Percentiles rank a stretch among this genome's conserved stretches.
These are phyloP conservation scores for Kodamaea sagamina DNA, from an alignment of 805 yeast species.

Conservation along the genomic window DNA sequence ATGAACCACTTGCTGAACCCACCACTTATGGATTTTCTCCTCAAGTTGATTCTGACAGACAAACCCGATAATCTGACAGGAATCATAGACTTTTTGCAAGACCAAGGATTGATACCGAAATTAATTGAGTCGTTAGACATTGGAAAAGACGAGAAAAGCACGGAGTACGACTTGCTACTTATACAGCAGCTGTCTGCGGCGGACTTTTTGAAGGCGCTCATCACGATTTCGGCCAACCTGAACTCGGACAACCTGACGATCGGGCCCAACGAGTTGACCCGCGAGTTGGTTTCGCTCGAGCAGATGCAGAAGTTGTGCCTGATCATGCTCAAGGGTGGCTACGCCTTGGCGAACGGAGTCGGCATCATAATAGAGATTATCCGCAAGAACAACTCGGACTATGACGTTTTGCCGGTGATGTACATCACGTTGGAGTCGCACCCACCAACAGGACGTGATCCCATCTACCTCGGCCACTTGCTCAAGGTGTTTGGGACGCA, in stretches of 20 bases:
- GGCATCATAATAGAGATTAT: slow-evolving; percentile 49
- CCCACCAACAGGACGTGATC: slow-evolving; percentile 51
- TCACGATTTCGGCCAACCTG: slow-evolving; percentile 48
- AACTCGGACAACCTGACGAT: slow-evolving; percentile 48
- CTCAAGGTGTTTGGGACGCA: slow-evolving; percentile 41
- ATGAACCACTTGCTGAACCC: slow-evolving; percentile 47
- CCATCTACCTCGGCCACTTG: slow-evolving; percentile 47
- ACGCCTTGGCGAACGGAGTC: slow-evolving; percentile 50
- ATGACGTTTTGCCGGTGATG: slow-evolving; percentile 46
- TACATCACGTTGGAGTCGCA: slow-evolving; percentile 47
- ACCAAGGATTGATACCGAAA: slow-evolving; percentile 38
- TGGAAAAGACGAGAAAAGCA: slow-evolving; percentile 12
- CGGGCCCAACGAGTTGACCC: slow-evolving; percentile 48
- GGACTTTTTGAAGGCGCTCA: slow-evolving; percentile 46
- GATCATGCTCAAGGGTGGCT: slow-evolving; percentile 48
- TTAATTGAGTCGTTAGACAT: slow-evolving; percentile 38
- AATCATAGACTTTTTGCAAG: slow-evolving; percentile 45
- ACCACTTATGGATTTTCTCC: slow-evolving; percentile 47
- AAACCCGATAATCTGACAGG: slow-evolving; percentile 50
- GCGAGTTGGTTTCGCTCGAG: slow-evolving; percentile 43
- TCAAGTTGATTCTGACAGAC: slow-evolving; percentile 47
- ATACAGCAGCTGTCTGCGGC: slow-evolving; percentile 46
- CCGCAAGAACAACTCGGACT: slow-evolving; percentile 48
- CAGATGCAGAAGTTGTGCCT: slow-evolving; percentile 38
- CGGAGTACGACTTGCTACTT: slow-evolving; percentile 22